Evolutionary conservation across 202 grass and related monocot species (phyloP).

Genomic region (Carex arenaria): DNA sequence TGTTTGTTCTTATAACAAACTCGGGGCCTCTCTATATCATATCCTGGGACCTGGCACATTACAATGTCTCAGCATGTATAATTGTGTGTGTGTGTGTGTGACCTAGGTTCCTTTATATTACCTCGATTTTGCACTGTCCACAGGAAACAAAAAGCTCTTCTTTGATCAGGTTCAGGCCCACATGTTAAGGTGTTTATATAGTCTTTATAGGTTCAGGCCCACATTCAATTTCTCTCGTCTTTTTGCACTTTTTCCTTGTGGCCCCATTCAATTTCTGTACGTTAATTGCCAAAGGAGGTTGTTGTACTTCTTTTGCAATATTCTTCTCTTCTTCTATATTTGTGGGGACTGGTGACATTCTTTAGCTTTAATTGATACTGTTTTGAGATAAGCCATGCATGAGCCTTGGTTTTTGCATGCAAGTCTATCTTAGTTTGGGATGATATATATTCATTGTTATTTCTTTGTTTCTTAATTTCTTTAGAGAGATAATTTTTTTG

Average conservation of each 20-base stretch:
- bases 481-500: too few relatives aligned
- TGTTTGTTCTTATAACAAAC: neutral
- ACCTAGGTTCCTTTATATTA: slow-evolving; percentile 12
- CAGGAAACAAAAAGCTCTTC: slow-evolving; percentile 6
- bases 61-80: neutral
- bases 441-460: neutral
- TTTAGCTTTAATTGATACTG: neutral
- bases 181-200: slow-evolving; percentile 5
- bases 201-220: slow-evolving; percentile 4
- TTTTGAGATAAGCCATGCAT: neutral
- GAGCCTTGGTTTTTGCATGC: neutral
- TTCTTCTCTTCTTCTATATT: slow-evolving; percentile 1
- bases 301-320: slow-evolving; percentile 9
- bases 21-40: neutral
- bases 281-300: neutral
- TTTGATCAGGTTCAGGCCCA: slow-evolving; percentile 16
- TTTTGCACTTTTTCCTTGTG: neutral
- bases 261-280: neutral
- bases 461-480: neutral
- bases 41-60: neutral
- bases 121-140: slow-evolving; percentile 12
- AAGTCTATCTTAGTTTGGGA: neutral
- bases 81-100: neutral
- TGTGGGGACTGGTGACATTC: neutral
- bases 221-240: neutral